Conservation (phyloP, 2,329 filamentous ascomycete genomes). For the Ophiostoma sp. region DNA sequence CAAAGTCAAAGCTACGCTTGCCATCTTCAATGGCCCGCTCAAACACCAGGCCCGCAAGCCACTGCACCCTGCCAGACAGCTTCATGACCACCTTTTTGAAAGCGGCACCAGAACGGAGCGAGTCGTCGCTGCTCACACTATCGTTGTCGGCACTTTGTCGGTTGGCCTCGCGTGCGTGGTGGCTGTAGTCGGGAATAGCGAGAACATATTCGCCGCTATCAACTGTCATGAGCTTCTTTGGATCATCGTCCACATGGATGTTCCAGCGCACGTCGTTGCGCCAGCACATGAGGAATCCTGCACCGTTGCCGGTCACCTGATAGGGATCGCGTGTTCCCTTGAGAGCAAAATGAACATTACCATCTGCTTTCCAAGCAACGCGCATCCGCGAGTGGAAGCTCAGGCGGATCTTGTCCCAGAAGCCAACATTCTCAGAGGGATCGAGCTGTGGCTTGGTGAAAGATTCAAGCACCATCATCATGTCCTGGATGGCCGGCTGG, state of each 20-base stretch:
- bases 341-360: slow-evolving; percentile 86
- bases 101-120: slow-evolving; percentile 64
- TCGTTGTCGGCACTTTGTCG: slow-evolving; percentile 48
- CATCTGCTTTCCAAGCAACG: slow-evolving; percentile 89
- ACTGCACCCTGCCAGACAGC: slow-evolving; percentile 89
- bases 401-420: slow-evolving; percentile 97
- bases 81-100: slow-evolving; percentile 99
- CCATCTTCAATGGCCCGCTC: slow-evolving; percentile 72
- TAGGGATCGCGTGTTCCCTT: slow-evolving; percentile 94
- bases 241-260: slow-evolving; percentile 78
- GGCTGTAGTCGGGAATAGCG: slow-evolving; percentile 87
- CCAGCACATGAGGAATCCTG: slow-evolving; percentile 98
- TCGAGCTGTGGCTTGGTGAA: slow-evolving; percentile 96
- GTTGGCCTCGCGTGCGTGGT: slow-evolving; percentile 67
- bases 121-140: slow-evolving; percentile 48
- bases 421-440: slow-evolving; percentile 86
- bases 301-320: slow-evolving; percentile 82
- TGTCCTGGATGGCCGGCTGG: slow-evolving; percentile 95
- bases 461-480: slow-evolving; percentile 99
- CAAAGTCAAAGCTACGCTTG: slow-evolving; percentile 77
- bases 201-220: slow-evolving; percentile 93
- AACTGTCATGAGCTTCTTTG: slow-evolving; percentile 89
- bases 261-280: slow-evolving; percentile 86
- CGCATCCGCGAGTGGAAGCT: slow-evolving; percentile 89
- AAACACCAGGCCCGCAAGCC: slow-evolving; percentile 86